These are phyloP conservation scores for Calonectria honghensis DNA, from an alignment of 2,329 filamentous ascomycete species.

Conservation along the genomic window DNA sequence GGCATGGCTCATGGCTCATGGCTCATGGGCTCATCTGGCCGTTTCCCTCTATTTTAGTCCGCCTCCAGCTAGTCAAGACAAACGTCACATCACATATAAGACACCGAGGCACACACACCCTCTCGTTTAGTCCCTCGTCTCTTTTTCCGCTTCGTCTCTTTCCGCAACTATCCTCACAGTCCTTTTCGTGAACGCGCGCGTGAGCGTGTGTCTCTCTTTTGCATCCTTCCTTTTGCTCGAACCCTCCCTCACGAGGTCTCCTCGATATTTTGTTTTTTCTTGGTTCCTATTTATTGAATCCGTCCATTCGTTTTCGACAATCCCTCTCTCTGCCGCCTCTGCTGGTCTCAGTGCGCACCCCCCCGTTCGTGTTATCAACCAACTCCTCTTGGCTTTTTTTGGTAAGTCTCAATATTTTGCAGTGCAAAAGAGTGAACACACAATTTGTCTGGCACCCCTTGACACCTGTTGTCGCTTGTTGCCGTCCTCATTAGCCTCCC, in stretches of 20 bases:
- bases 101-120: slow-evolving; percentile 34
- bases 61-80: slow-evolving; percentile 36
- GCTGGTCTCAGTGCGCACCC: slow-evolving; percentile 34
- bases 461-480: background rate
- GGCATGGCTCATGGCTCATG: background rate
- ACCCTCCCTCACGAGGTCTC: slow-evolving; percentile 36
- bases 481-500: background rate
- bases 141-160: slow-evolving; percentile 31
- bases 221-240: slow-evolving; percentile 41
- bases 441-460: slow-evolving; percentile 1
- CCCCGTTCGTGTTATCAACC: slow-evolving; percentile 15
- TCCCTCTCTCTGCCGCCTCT: slow-evolving; percentile 23
- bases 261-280: slow-evolving; percentile 8
- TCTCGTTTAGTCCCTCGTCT: slow-evolving; percentile 21
- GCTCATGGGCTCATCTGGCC: slow-evolving; percentile 5
- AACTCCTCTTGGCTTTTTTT: slow-evolving; percentile 6
- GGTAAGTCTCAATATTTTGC: slow-evolving; percentile 21
- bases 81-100: slow-evolving; percentile 51
- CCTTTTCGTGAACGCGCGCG: slow-evolving; percentile 52
- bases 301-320: slow-evolving; percentile 38
- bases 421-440: slow-evolving; percentile 11
- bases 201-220: slow-evolving; percentile 49
- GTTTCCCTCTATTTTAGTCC: slow-evolving; percentile 19
- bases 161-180: slow-evolving; percentile 33
- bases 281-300: slow-evolving; percentile 27